These are phyloP conservation scores for Aureobasidium sp. DNA, from an alignment of 2,329 filamentous ascomycete genomes.

Conservation along the genomic window DNA sequence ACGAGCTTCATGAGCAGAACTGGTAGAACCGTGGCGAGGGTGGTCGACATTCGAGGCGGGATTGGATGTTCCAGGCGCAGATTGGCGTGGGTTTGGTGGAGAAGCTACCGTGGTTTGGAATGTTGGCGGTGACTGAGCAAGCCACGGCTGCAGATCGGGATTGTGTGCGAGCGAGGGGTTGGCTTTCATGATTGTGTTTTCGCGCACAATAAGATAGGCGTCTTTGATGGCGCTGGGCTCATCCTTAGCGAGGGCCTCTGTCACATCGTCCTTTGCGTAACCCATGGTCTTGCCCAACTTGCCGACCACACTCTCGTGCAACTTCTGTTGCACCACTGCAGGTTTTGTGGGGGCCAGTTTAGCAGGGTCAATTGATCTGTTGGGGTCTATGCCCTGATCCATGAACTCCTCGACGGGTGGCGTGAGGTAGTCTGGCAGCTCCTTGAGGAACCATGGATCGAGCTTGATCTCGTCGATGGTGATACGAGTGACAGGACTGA, in stretches of 20 bases:
- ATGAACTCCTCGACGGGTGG: slow-evolving; percentile 85
- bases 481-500: slow-evolving; percentile 88
- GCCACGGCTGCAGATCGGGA: slow-evolving; percentile 44
- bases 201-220: slow-evolving; percentile 93
- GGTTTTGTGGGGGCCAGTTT: slow-evolving; percentile 73
- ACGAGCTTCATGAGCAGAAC: slow-evolving; percentile 31
- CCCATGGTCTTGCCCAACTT: slow-evolving; percentile 98
- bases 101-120: slow-evolving; percentile 31
- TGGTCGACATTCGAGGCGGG: slow-evolving; percentile 27
- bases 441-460: slow-evolving; percentile 88
- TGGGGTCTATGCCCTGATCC: slow-evolving; percentile 87
- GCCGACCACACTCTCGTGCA: slow-evolving; percentile 85
- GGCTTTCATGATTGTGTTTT: slow-evolving; percentile 94
- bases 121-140: slow-evolving; percentile 47
- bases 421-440: slow-evolving; percentile 77
- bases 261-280: slow-evolving; percentile 87
- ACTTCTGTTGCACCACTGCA: slow-evolving; percentile 70
- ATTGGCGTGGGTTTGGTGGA: slow-evolving; percentile 23
- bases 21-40: slow-evolving; percentile 36
- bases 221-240: slow-evolving; percentile 98
- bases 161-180: slow-evolving; percentile 56
- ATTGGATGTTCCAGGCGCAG: slow-evolving; percentile 14
- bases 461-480: slow-evolving; percentile 88
- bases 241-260: slow-evolving; percentile 82
- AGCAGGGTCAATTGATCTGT: slow-evolving; percentile 77